These are phyloP conservation scores for Jamesozyma spencerorum DNA, from an alignment of 805 yeast genomes.

Conservation along the genomic window DNA sequence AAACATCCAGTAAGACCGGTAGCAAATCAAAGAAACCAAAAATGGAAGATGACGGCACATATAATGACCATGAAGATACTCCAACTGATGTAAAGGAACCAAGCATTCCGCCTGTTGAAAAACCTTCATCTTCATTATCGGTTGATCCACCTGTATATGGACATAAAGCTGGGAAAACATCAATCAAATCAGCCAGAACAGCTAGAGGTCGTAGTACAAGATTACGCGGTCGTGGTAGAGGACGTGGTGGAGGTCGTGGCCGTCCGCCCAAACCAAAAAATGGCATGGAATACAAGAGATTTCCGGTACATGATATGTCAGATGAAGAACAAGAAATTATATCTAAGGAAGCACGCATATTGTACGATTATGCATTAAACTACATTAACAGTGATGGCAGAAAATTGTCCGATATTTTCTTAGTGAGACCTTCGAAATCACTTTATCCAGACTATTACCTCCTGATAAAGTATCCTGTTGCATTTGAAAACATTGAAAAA, in stretches of 20 bases:
- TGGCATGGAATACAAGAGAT: slow-evolving; percentile 20
- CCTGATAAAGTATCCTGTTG: slow-evolving; percentile 51
- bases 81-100: neutral
- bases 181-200: slow-evolving; percentile 19
- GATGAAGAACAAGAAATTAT: slow-evolving; percentile 20
- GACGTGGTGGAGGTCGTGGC: slow-evolving; percentile 12
- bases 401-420: slow-evolving; percentile 47
- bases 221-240: slow-evolving; percentile 14
- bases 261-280: slow-evolving; percentile 12
- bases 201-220: slow-evolving; percentile 13
- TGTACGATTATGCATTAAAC: slow-evolving; percentile 37
- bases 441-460: slow-evolving; percentile 78
- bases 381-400: slow-evolving; percentile 39
- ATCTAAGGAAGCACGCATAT: slow-evolving; percentile 24
- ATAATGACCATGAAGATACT: neutral
- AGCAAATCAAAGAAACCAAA: slow-evolving; percentile 15
- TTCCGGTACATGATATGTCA: slow-evolving; percentile 10
- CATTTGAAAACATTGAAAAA: slow-evolving; percentile 54
- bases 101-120: neutral
- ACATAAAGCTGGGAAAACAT: slow-evolving; percentile 20
- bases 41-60: slow-evolving; percentile 12
- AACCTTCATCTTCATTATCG: neutral
- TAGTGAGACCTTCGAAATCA: slow-evolving; percentile 60
- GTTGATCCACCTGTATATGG: neutral
- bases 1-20: slow-evolving; percentile 13